Evolutionary conservation across 208 protist species (phyloP).

Genomic region (Vickermania spadyakhi): DNA sequence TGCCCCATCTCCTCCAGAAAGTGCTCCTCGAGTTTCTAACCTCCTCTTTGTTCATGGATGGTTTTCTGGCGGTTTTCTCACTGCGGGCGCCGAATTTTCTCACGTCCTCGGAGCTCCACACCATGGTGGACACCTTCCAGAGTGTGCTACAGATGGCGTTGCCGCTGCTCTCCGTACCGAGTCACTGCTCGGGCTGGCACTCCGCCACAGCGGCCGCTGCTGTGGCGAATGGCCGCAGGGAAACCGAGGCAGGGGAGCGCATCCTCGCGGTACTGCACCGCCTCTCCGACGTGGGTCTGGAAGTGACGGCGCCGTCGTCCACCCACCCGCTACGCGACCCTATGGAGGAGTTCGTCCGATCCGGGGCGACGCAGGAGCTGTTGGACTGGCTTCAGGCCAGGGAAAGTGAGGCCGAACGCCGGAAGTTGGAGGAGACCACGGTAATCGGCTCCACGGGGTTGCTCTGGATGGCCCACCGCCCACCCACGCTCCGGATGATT

Average conservation of each 20-base stretch:
- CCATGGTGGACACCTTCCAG: slow-evolving; percentile 12
- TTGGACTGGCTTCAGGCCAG: slow-evolving; percentile 9
- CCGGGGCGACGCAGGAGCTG: not conserved
- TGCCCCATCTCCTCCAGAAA: slow-evolving; percentile 27
- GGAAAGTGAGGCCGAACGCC: not conserved
- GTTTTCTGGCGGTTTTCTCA: slow-evolving; percentile 21
- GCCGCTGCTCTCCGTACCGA: not conserved
- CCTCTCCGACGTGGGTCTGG: slow-evolving; percentile 33
- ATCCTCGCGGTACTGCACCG: slow-evolving; percentile 39
- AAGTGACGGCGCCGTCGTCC: slow-evolving; percentile 5
- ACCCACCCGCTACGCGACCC: not conserved
- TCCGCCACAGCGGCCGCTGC: not conserved
- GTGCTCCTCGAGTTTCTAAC: slow-evolving; percentile 46
- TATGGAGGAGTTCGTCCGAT: slow-evolving; percentile 3
- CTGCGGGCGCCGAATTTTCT: slow-evolving; percentile 17
- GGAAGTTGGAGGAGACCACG: not conserved
- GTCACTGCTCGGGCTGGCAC: not conserved
- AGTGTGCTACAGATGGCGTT: slow-evolving; percentile 17
- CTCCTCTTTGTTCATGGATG: slow-evolving; percentile 71
- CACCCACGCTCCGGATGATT: not conserved
- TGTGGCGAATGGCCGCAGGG: not conserved
- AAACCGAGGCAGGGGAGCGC: slow-evolving; percentile 7
- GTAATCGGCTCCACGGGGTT: not conserved
- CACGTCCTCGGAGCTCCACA: slow-evolving; percentile 19
- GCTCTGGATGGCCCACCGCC: not conserved